Percentiles rank a stretch among this genome's conserved stretches.
phyloP scores from a whole-genome alignment of 345 rosid species.

The Eucalyptus curtisii region DNA sequence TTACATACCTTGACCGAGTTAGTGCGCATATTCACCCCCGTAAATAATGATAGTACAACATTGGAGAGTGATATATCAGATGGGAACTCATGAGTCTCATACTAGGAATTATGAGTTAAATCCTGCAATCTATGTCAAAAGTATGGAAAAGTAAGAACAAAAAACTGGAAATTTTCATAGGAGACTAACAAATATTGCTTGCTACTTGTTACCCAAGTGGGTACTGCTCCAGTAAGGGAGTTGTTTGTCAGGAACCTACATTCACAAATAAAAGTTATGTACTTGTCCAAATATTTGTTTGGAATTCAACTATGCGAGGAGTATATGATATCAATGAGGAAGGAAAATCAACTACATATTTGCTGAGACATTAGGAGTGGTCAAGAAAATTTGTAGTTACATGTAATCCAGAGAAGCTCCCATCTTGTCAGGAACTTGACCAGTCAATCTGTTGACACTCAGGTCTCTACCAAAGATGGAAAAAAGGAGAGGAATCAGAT shows the following conservation, averaged over 20 bases:
- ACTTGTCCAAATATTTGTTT: neutral
- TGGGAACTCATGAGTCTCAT: neutral
- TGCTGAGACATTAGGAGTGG: neutral
- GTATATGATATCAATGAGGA: neutral
- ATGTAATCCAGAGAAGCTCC: slow-evolving; percentile 3
- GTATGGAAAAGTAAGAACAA: neutral
- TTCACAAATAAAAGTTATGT: neutral
- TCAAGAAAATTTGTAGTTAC: slow-evolving; percentile 17
- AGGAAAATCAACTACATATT: neutral
- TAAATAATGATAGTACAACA: neutral
- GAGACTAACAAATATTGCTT: slow-evolving; percentile 22
- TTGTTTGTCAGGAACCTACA: slow-evolving; percentile 66
- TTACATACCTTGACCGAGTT: no score
- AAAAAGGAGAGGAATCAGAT: neutral
- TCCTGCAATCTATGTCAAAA: neutral
- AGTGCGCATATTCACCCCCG: no score
- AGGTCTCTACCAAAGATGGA: slow-evolving; percentile 43
- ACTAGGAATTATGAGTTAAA: neutral
- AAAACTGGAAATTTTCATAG: neutral
- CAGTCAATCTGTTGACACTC: slow-evolving; percentile 65
- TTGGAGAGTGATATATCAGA: neutral
- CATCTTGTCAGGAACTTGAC: slow-evolving; percentile 30
- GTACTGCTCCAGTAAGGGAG: slow-evolving; percentile 54
- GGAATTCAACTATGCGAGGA: neutral
- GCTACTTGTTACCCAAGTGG: neutral